A percentile compares a stretch with the other conserved stretches of the same genome.
phyloP scores from a whole-genome alignment of 1,284 basidiomycete species.

The Peniophora sp. region DNA sequence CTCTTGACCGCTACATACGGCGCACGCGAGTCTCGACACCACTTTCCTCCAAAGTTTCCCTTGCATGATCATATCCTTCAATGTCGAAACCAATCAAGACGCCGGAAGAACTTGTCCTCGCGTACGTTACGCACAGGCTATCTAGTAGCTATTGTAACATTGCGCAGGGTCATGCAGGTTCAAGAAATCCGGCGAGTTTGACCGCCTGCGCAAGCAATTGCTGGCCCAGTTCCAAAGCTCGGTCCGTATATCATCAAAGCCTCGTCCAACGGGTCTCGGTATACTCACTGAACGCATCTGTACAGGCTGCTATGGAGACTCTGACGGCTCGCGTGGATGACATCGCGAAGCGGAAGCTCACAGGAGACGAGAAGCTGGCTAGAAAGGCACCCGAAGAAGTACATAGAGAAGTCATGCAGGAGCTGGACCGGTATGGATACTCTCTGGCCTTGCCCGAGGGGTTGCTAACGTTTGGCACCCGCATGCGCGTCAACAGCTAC shows the following conservation, averaged over 20 bases:
- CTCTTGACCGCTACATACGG: not conserved
- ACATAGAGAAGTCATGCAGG: constrained; percentile 57
- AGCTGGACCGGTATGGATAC: constrained; percentile 64
- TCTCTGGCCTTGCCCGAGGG: too few species aligned
- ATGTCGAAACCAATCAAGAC: constrained; percentile 11
- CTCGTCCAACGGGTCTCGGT: too few species aligned
- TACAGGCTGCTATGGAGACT: constrained; percentile 40
- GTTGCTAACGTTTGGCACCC: too few species aligned
- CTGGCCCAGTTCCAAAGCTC: constrained; percentile 55
- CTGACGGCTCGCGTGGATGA: constrained; percentile 54
- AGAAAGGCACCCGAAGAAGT: constrained; percentile 43
- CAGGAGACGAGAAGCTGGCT: constrained; percentile 45
- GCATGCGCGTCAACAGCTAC: too few species aligned
- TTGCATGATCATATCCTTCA: not conserved
- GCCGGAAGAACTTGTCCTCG: constrained; percentile 10
- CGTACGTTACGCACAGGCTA: constrained; percentile 3
- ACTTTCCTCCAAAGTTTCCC: not conserved
- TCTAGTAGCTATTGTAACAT: too few species aligned
- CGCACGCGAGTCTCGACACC: not conserved
- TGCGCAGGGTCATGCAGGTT: constrained; percentile 35
- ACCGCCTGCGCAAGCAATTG: constrained; percentile 60
- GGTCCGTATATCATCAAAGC: constrained; percentile 32
- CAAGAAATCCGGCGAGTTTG: constrained; percentile 75
- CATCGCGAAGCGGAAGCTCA: constrained; percentile 48
- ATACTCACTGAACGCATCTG: not conserved